These are phyloP conservation scores for Talaromyces rugulosus DNA, from an alignment of 2,329 filamentous ascomycete genomes.

Conservation along the genomic window DNA sequence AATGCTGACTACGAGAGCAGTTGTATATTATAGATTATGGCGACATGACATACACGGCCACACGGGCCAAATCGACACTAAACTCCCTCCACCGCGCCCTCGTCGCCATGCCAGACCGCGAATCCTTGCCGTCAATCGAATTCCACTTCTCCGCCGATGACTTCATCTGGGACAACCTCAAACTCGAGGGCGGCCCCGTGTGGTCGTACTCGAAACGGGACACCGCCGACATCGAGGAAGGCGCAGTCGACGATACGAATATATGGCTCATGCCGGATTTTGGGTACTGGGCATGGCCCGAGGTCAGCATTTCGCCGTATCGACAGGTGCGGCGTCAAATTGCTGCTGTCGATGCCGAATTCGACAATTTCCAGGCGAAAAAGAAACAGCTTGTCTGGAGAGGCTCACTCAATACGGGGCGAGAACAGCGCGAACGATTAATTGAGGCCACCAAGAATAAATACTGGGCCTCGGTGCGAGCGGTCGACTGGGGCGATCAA, in stretches of 20 bases:
- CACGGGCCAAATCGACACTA: conserved; percentile 40
- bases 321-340: conserved; percentile 39
- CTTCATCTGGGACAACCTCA: conserved; percentile 24
- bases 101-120: conserved; percentile 32
- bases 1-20: conserved; percentile 17
- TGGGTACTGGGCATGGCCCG: conserved; percentile 52
- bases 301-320: conserved; percentile 43
- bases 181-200: conserved; percentile 19
- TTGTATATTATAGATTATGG: conserved; percentile 35
- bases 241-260: conserved; percentile 28
- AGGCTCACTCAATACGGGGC: conserved; percentile 38
- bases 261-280: conserved; percentile 53
- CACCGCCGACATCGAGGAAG: conserved; percentile 24
- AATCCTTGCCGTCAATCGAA: conserved; percentile 45
- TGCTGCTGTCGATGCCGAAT: conserved; percentile 31
- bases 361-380: conserved; percentile 33
- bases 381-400: conserved; percentile 48
- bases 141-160: conserved; percentile 48
- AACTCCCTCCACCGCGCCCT: conserved; percentile 48
- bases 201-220: conserved; percentile 34
- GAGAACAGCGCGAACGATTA: conserved; percentile 35
- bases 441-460: conserved; percentile 35
- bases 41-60: conserved; percentile 29
- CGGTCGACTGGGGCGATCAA: conserved; percentile 39
- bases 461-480: conserved; percentile 45